Evolutionary conservation across 2,329 filamentous ascomycete genomes (phyloP).

Genomic region (Diaporthe humulicola): DNA sequence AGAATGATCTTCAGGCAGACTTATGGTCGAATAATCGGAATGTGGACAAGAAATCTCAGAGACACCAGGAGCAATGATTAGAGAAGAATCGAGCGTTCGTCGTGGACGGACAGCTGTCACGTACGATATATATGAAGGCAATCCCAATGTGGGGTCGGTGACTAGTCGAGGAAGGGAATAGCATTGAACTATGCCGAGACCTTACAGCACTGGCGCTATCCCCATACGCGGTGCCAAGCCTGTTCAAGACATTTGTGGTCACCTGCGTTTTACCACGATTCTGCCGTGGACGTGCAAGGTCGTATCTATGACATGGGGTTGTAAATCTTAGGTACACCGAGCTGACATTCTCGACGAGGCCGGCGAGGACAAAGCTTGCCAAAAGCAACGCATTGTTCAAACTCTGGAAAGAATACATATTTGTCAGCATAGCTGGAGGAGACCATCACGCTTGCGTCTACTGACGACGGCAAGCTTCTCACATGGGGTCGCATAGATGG

Average conservation of each 20-base stretch:
- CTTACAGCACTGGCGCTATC: neutral
- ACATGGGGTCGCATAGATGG: constrained; percentile 72
- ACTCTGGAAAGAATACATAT: constrained; percentile 71
- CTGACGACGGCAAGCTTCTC: constrained; percentile 67
- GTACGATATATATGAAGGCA: neutral
- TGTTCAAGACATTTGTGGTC: constrained; percentile 68
- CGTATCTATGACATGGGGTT: constrained; percentile 86
- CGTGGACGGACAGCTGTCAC: neutral
- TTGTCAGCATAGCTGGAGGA: constrained; percentile 76
- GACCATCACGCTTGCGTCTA: constrained; percentile 79
- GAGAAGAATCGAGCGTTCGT: neutral
- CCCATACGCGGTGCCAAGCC: constrained; percentile 56
- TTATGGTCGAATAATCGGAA: neutral
- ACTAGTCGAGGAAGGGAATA: neutral
- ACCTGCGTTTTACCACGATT: constrained; percentile 82
- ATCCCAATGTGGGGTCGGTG: neutral
- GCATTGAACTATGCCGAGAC: constrained; percentile 55
- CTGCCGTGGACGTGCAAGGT: constrained; percentile 80
- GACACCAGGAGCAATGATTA: neutral
- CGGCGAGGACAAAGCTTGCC: constrained; percentile 77
- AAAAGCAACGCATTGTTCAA: constrained; percentile 77
- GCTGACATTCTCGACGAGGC: constrained; percentile 73
- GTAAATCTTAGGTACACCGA: constrained; percentile 91
- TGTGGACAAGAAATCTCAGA: neutral
- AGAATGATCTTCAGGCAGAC: neutral